Percentiles rank a stretch among this genome's conserved stretches.
Evolutionary conservation across 2,329 filamentous ascomycete species (phyloP).

Genomic region (Aspergillus nomiae): DNA sequence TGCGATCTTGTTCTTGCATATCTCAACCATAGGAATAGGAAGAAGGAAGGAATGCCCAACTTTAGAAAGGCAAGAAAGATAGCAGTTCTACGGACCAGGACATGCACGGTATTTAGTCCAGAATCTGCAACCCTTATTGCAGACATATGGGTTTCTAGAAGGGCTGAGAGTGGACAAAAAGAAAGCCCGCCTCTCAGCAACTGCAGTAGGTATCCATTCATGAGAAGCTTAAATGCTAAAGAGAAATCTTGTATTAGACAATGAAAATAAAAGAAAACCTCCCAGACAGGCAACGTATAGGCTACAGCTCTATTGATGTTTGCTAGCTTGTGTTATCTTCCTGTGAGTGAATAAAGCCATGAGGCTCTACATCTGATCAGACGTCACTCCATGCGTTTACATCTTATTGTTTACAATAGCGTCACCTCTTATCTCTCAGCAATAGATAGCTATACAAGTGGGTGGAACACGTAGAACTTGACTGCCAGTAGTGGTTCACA

Average conservation of each 20-base stretch:
- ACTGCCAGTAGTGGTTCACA: not conserved
- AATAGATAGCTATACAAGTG: not conserved
- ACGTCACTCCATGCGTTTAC: not conserved
- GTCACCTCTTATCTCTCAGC: not conserved
- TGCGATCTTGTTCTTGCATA: not conserved
- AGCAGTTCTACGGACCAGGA: not conserved
- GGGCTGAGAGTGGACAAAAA: not conserved
- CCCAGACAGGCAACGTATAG: not conserved
- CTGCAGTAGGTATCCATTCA: not conserved
- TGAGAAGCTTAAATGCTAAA: not conserved
- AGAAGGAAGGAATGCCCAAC: not conserved
- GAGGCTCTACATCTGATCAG: not conserved
- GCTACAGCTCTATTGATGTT: not conserved
- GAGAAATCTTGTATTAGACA: not conserved
- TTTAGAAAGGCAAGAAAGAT: not conserved
- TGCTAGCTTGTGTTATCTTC: not conserved
- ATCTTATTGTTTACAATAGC: not conserved
- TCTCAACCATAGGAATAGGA: not conserved
- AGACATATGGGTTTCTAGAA: not conserved
- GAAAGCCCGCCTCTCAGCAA: not conserved
- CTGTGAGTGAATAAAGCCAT: not conserved
- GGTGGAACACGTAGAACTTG: not conserved
- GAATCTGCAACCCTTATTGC: not conserved
- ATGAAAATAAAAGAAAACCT: not conserved
- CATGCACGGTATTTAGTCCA: not conserved